phyloP scores from a whole-genome alignment of 768 basidiomycete genomes.

The Tubosaeta sp. region DNA sequence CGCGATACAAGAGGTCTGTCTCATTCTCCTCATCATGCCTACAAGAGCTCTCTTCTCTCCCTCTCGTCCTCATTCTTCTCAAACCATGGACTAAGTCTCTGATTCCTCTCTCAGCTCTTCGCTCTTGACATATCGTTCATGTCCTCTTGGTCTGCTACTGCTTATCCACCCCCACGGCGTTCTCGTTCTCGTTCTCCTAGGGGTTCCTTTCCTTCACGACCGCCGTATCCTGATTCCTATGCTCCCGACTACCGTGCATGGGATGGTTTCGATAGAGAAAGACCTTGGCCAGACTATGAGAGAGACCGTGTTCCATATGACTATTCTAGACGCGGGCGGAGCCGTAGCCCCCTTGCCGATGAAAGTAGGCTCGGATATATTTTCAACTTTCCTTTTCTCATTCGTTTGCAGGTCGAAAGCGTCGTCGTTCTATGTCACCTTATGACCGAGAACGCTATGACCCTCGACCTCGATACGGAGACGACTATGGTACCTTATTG shows the following conservation, averaged over 20 bases:
- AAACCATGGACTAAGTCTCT: conserved; percentile 43
- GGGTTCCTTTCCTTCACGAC: conserved; percentile 49
- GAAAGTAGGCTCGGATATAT: conserved; percentile 44
- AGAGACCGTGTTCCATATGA: conserved; percentile 68
- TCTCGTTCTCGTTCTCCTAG: conserved; percentile 80
- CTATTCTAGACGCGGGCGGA: conserved; percentile 64
- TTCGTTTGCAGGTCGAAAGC: conserved; percentile 55
- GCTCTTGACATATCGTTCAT: conserved; percentile 46
- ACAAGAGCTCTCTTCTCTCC: conserved; percentile 57
- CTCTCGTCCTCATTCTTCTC: conserved; percentile 35
- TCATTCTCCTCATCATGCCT: conserved; percentile 74
- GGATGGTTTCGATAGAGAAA: conserved; percentile 71
- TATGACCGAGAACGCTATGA: conserved; percentile 83
- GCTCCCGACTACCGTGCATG: conserved; percentile 62
- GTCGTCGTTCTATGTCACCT: conserved; percentile 68
- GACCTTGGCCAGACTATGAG: conserved; percentile 60
- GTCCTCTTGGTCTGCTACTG: conserved; percentile 69
- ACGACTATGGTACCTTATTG: conserved; percentile 67
- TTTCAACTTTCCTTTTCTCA: conserved; percentile 5
- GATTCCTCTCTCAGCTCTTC: conserved; percentile 44
- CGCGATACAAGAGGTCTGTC: conserved; percentile 84
- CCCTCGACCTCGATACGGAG: conserved; percentile 74
- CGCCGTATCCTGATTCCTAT: conserved; percentile 55
- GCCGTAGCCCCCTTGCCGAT: conserved; percentile 69
- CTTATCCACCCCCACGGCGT: conserved; percentile 71